Evolutionary conservation across 1,284 basidiomycete species (phyloP).

Genomic region (Bjerkandera adusta): DNA sequence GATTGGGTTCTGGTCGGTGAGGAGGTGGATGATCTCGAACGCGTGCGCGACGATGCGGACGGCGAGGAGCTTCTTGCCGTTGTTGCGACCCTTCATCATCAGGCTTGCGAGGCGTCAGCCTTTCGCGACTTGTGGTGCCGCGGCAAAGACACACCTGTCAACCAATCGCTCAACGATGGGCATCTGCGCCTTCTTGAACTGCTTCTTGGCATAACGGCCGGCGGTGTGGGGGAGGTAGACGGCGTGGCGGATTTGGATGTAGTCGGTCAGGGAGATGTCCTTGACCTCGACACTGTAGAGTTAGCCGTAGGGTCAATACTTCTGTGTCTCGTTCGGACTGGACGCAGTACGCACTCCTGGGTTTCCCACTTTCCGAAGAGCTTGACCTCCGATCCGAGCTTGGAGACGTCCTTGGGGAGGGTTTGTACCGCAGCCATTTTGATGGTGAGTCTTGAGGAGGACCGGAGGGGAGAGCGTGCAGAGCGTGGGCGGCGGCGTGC

Average conservation of each 20-base stretch:
- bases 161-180: constrained; percentile 99
- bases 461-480: constrained; percentile 19
- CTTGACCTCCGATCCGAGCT: constrained; percentile 85
- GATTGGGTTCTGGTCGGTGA: constrained; percentile 99
- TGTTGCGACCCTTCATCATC: constrained; percentile 99
- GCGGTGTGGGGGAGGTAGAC: constrained; percentile 99
- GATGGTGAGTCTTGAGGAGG: constrained; percentile 19
- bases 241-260: constrained; percentile 98
- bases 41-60: constrained; percentile 99
- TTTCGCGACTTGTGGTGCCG: not conserved
- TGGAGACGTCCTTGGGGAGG: constrained; percentile 84
- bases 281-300: constrained; percentile 89
- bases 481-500: constrained; percentile 23
- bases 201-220: constrained; percentile 99
- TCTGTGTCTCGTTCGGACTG: not conserved
- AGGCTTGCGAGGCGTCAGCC: constrained; percentile 49
- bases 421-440: constrained; percentile 63
- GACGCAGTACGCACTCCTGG: constrained; percentile 74
- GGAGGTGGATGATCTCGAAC: constrained; percentile 99
- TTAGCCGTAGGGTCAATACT: constrained; percentile 21
- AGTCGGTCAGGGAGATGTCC: constrained; percentile 98
- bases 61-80: constrained; percentile 99
- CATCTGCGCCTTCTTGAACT: constrained; percentile 99
- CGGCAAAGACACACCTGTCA: constrained; percentile 65
- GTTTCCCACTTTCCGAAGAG: constrained; percentile 98